phyloP scores from a whole-genome alignment of 2,329 filamentous ascomycete genomes.

The Colletotrichum sp. region DNA sequence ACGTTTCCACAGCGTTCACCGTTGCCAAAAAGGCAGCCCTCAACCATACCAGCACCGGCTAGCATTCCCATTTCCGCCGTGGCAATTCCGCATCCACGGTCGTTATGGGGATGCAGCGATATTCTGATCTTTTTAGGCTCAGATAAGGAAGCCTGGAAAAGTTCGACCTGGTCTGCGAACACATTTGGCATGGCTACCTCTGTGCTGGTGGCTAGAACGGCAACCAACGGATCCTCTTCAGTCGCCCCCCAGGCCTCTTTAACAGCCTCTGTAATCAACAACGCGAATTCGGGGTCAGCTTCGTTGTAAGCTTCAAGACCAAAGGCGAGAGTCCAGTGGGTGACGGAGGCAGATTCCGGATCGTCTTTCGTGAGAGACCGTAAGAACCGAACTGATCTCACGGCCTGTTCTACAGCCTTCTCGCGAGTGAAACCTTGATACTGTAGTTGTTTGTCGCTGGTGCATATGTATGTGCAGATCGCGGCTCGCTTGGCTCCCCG shows the following conservation, averaged over 20 bases:
- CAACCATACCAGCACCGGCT: not conserved
- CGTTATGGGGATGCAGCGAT: not conserved
- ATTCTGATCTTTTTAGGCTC: not conserved
- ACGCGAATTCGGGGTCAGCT: not conserved
- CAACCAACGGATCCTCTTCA: not conserved
- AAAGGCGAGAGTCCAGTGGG: not conserved
- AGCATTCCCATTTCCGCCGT: not conserved
- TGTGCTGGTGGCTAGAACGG: not conserved
- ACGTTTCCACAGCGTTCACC: constrained; percentile 2
- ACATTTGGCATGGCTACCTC: constrained; percentile 1
- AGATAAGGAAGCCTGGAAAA: not conserved
- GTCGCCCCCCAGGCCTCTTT: not conserved
- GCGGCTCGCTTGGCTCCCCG: not conserved
- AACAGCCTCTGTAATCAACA: not conserved
- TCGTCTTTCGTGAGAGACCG: constrained; percentile 4
- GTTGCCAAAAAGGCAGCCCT: constrained; percentile 2
- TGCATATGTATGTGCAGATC: not conserved
- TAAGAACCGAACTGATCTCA: not conserved
- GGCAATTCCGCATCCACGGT: not conserved
- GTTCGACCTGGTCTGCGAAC: not conserved
- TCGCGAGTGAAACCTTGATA: constrained; percentile 1
- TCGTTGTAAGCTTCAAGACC: not conserved
- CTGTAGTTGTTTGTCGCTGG: not conserved
- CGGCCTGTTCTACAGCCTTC: not conserved
- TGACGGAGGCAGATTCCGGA: not conserved